phyloP scores from a whole-genome alignment of 2,329 filamentous ascomycete species.

The Clonostachys sp. region DNA sequence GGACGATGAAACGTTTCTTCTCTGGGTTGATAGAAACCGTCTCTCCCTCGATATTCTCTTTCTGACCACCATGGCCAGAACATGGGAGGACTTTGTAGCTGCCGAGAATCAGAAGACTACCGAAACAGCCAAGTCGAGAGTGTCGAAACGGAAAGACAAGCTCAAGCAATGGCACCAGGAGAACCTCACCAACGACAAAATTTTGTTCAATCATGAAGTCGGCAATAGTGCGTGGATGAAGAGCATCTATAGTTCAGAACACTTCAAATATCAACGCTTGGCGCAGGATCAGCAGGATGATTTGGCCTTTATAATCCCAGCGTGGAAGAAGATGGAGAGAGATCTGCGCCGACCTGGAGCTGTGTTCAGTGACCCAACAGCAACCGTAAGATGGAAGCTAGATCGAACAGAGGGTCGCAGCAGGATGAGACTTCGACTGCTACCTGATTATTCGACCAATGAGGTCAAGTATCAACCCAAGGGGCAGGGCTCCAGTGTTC shows the following conservation, averaged over 20 bases:
- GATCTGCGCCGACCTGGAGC: constrained; percentile 77
- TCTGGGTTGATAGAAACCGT: constrained; percentile 82
- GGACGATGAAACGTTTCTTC: constrained; percentile 77
- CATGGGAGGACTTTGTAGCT: constrained; percentile 84
- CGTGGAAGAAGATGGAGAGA: constrained; percentile 74
- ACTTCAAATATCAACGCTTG: constrained; percentile 83
- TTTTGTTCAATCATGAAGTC: constrained; percentile 77
- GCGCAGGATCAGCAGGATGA: constrained; percentile 94
- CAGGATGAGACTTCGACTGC: constrained; percentile 83
- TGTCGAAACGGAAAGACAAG: constrained; percentile 75
- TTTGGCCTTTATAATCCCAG: constrained; percentile 68
- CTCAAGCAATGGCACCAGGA: constrained; percentile 76
- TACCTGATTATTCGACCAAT: constrained; percentile 68
- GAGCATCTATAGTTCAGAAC: constrained; percentile 89
- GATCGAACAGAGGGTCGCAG: constrained; percentile 95
- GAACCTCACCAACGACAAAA: constrained; percentile 62
- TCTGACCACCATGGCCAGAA: constrained; percentile 71
- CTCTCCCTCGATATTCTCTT: constrained; percentile 78
- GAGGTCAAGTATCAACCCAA: constrained; percentile 82
- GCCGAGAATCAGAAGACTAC: constrained; percentile 77
- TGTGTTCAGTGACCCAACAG: constrained; percentile 61
- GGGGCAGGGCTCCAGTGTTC: constrained; percentile 51
- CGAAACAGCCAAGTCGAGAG: constrained; percentile 66
- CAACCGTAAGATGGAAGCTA: constrained; percentile 76
- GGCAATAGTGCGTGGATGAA: constrained; percentile 90